Percentiles rank a stretch among this genome's conserved stretches.
Evolutionary conservation across 2,329 filamentous ascomycete species (phyloP).

Genomic region (Fusarium albosuccineum): DNA sequence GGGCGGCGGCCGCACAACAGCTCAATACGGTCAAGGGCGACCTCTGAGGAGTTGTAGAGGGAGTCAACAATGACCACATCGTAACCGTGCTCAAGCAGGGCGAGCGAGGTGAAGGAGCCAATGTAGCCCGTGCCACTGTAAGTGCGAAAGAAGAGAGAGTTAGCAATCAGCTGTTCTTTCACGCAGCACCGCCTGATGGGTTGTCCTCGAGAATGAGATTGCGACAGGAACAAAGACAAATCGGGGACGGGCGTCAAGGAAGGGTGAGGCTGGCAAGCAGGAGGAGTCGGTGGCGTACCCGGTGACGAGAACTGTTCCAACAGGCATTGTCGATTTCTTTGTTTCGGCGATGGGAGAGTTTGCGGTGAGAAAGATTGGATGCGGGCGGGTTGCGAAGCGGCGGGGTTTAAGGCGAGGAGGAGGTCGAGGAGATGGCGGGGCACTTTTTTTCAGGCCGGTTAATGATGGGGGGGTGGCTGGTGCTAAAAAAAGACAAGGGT

Average conservation of each 20-base stretch:
- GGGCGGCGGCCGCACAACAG: constrained; percentile 91
- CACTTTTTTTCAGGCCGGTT: constrained; percentile 29
- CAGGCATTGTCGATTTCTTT: constrained; percentile 70
- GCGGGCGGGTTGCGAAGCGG: constrained; percentile 27
- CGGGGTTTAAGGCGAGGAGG: constrained; percentile 32
- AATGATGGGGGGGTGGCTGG: constrained; percentile 12
- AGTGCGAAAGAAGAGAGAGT: constrained; percentile 27
- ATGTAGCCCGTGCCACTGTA: constrained; percentile 97
- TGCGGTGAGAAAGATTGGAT: constrained; percentile 38
- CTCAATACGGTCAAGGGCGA: constrained; percentile 95
- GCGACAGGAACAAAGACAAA: constrained; percentile 30
- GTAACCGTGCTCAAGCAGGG: constrained; percentile 93
- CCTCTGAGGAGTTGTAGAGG: constrained; percentile 95
- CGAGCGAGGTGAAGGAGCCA: constrained; percentile 94
- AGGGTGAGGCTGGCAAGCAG: constrained; percentile 31
- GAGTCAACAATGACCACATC: constrained; percentile 97
- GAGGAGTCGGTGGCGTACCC: constrained; percentile 69
- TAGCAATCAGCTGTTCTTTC: constrained; percentile 36
- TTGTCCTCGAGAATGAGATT: constrained; percentile 17
- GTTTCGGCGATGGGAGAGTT: constrained; percentile 27
- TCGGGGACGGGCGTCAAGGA: constrained; percentile 9
- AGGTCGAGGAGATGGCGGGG: constrained; percentile 32
- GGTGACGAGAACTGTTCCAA: constrained; percentile 90
- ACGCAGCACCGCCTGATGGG: constrained; percentile 23
- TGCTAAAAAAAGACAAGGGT: constrained; percentile 16